Conservation (phyloP, 495 filamentous ascomycete species). For the Penicillium paxilli region DNA sequence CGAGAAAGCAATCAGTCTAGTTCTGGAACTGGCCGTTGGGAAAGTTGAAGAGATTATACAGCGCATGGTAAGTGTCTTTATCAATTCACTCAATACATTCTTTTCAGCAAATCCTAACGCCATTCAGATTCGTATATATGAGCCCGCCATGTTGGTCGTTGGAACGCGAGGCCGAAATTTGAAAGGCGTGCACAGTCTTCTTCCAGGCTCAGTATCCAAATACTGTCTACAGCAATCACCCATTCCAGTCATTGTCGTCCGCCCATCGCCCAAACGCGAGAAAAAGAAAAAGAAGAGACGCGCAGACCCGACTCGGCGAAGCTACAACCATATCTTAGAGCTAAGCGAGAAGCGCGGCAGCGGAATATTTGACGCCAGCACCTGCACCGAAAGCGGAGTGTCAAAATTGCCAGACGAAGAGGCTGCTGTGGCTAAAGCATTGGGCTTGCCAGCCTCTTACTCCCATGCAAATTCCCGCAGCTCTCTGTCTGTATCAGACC, state of each 20-base stretch:
- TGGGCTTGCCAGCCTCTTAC: conserved; percentile 57
- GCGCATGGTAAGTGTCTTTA: conserved; percentile 72
- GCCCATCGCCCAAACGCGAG: conserved; percentile 82
- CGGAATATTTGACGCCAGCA: conserved; percentile 52
- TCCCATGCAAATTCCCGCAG: conserved; percentile 34
- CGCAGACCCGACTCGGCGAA: conserved; percentile 73
- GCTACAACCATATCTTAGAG: conserved; percentile 78
- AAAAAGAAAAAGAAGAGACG: conserved; percentile 91
- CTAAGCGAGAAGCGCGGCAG: conserved; percentile 56
- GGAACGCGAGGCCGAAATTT: conserved; percentile 87
- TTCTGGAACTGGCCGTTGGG: conserved; percentile 87
- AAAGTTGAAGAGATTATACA: conserved; percentile 93
- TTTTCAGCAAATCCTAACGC: conserved; percentile 12
- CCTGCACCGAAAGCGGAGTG: conserved; percentile 40
- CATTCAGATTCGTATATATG: conserved; percentile 83
- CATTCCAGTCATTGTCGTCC: conserved; percentile 94
- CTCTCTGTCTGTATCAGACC: conserved; percentile 53
- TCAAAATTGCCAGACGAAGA: conserved; percentile 58
- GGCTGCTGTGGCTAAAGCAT: conserved; percentile 69
- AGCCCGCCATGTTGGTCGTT: conserved; percentile 93
- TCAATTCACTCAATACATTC: not conserved
- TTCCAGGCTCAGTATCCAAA: conserved; percentile 91
- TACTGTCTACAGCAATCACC: conserved; percentile 96
- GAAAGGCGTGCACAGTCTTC: conserved; percentile 85
- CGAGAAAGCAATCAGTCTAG: conserved; percentile 82